Evolutionary conservation across 345 rosid species (phyloP), one percentile per base, ranked within the genome.

Genomic region (Populus alba): DNA sequence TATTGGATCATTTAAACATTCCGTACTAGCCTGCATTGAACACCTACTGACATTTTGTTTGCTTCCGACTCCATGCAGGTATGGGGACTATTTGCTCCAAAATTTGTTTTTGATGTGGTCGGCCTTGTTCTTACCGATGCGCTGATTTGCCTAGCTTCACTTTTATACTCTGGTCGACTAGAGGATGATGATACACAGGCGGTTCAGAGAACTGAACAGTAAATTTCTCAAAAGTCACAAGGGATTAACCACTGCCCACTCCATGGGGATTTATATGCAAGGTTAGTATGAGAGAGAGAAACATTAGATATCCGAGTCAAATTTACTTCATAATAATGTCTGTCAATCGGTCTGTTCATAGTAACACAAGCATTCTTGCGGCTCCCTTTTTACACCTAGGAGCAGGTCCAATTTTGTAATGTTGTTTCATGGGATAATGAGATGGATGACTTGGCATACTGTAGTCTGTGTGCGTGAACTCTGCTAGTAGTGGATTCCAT

Each of bases 21-120:
- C 47, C 59, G 31, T 4, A 29, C 3, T 5, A 31, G 45, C 33
- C 25, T 18, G 33, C 43, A 7, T 37, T 11, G 73, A 49, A 33
- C 45, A 73, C 11, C 37, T n/a, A 47, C 23, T 38, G 35, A 57
- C 31, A 61, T 31, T 35, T 70, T 27, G 71, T 23, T 16, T 72
- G 35, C 51, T n/a, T 66, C n/a, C 20, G n/a, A 57, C 38, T 41
- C 1, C n/a, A 85, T 82, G 82, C 97, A 92, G 97, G 99, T 95
- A 27, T 91, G 99, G 99, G 97, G 97, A 62, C 78, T 94, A 76
- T 96, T 96, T 83, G 97, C 97, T 71, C 99, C 97, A 0, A 92
- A 96, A 85, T 90, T 94, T 77, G 99, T 90, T 47, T 96, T 94
- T 66, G 97, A 91, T 77, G 92, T 87, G 80, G 92, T 85, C 68